A percentile compares a stretch with the other conserved stretches of the same genome.
phyloP scores from a whole-genome alignment of 345 rosid genomes.

The Combretum micranthum region DNA sequence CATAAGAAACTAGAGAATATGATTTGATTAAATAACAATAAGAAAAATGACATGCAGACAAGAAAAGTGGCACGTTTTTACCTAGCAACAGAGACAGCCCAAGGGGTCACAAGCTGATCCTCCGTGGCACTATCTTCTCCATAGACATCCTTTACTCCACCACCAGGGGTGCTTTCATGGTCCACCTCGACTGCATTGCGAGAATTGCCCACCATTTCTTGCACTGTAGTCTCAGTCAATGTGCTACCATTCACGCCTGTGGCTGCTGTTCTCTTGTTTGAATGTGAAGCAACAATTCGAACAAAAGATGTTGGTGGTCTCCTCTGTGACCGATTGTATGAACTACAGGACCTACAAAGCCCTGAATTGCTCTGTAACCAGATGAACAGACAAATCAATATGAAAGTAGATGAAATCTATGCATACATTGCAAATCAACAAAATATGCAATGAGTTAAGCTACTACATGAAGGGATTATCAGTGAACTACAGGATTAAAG shows the following conservation, averaged over 20 bases:
- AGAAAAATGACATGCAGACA: not conserved
- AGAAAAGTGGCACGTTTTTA: not conserved
- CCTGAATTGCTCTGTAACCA: constrained; percentile 14
- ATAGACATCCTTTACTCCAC: constrained; percentile 32
- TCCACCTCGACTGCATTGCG: not conserved
- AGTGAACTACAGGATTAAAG: no score
- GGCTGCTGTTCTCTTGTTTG: constrained; percentile 4
- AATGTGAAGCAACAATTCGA: constrained; percentile 3
- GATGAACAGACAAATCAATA: not conserved
- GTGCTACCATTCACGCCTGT: not conserved
- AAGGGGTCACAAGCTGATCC: constrained; percentile 43
- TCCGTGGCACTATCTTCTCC: constrained; percentile 42
- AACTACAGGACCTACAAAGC: constrained; percentile 9
- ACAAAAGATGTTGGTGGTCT: not conserved
- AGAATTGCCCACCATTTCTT: constrained; percentile 5
- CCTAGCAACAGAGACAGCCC: constrained; percentile 48
- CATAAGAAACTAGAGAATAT: no score
- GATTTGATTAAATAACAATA: not conserved
- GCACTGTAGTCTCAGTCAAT: constrained; percentile 6
- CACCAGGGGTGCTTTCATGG: constrained; percentile 3
- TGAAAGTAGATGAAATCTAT: no score
- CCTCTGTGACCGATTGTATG: constrained; percentile 4
- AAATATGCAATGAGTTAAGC: no score
- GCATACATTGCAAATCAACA: no score
- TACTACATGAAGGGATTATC: no score